phyloP scores from a whole-genome alignment of 129 eudicot genomes.

The Sambucus nigra region DNA sequence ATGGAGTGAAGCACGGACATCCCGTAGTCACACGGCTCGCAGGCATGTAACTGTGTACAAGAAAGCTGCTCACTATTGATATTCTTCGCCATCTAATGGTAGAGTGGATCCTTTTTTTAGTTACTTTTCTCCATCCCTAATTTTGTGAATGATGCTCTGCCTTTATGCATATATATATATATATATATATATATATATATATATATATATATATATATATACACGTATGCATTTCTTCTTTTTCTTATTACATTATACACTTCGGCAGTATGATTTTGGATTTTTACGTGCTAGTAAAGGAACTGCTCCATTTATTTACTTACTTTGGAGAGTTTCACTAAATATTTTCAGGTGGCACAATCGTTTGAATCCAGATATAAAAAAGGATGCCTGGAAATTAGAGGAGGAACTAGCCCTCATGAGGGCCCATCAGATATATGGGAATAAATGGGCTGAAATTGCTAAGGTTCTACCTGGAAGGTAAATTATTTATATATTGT shows the following conservation, averaged over 20 bases:
- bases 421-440: conserved; percentile 42
- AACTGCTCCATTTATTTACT: neutral
- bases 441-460: conserved; percentile 69
- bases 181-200: no score
- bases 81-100: no score
- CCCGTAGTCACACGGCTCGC: no score
- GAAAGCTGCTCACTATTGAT: no score
- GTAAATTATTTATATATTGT: conserved; percentile 12
- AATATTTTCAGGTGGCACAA: conserved; percentile 52
- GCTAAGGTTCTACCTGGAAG: conserved; percentile 59
- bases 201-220: no score
- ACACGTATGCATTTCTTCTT: no score
- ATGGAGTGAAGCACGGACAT: no score
- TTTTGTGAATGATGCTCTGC: neutral
- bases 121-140: no score
- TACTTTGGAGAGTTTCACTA: conserved; percentile 9
- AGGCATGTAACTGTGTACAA: no score
- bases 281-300: neutral
- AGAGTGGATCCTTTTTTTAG: no score
- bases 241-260: neutral
- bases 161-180: no score
- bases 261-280: neutral
- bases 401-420: conserved; percentile 56
- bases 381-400: conserved; percentile 55
- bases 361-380: conserved; percentile 53